phyloP scores from a whole-genome alignment of 257 asterid species.

The Echium plantagineum region DNA sequence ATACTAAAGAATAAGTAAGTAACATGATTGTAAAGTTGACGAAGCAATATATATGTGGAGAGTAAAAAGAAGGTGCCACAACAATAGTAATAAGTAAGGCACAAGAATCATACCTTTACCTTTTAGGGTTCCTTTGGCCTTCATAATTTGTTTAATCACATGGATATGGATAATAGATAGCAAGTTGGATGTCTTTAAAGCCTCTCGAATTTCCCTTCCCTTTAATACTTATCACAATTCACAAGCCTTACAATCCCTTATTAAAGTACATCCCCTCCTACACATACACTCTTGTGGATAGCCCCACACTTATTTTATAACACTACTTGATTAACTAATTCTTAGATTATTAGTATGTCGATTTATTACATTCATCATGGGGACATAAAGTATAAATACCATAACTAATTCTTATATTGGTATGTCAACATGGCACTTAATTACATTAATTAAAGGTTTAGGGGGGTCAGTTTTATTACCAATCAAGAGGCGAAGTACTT shows the following conservation, averaged over 20 bases:
- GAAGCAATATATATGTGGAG: no score
- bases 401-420: conserved; percentile 4
- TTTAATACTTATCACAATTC: not conserved
- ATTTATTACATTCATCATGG: not conserved
- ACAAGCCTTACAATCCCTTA: no score
- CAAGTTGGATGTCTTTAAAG: conserved; percentile 31
- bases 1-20: no score
- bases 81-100: conserved; percentile 22
- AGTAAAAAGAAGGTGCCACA: conserved; percentile 8
- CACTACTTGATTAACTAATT: conserved; percentile 26
- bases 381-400: no score
- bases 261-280: not conserved
- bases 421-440: not conserved
- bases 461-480: no score
- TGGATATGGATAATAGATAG: conserved; percentile 22
- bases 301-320: conserved; percentile 12
- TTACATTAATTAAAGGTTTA: no score
- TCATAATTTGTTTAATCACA: conserved; percentile 49
- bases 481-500: no score
- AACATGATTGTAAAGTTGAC: no score
- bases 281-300: conserved; percentile 15
- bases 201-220: conserved; percentile 17
- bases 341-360: not conserved
- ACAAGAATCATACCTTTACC: conserved; percentile 33
- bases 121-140: conserved; percentile 1